Conservation (phyloP, 176 grass and related monocot species). For the Raddia distichophylla region DNA sequence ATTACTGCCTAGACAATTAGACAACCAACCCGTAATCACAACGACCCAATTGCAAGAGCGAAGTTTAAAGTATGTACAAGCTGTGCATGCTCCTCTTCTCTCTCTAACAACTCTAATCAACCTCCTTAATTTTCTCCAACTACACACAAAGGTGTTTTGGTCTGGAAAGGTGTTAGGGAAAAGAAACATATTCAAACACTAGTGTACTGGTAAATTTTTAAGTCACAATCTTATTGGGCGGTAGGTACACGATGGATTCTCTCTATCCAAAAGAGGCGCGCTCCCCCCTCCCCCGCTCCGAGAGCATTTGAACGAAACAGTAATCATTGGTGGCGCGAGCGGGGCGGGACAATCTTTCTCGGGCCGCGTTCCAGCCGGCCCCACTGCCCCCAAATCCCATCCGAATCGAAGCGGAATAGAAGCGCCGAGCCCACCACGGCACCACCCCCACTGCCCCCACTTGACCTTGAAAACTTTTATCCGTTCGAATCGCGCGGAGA, state of each 20-base stretch:
- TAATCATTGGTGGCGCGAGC: neutral
- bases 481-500: constrained; percentile 38
- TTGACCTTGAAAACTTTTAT: neutral
- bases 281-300: neutral
- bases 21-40: neutral
- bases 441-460: neutral
- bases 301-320: neutral
- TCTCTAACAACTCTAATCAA: too few relatives aligned
- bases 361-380: neutral
- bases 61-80: too few relatives aligned
- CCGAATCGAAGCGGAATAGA: constrained; percentile 33
- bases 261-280: neutral
- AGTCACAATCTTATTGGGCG: too few relatives aligned
- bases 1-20: neutral
- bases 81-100: too few relatives aligned
- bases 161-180: too few relatives aligned
- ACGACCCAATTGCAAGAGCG: neutral
- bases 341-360: neutral
- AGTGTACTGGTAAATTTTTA: too few relatives aligned
- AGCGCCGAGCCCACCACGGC: neutral
- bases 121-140: too few relatives aligned
- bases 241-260: neutral
- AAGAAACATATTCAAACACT: too few relatives aligned
- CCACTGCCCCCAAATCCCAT: neutral
- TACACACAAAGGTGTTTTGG: too few relatives aligned